Evolutionary conservation across 495 filamentous ascomycete genomes (phyloP), one percentile per base, ranked within the genome.

Genomic region (Lepraria neglecta): DNA sequence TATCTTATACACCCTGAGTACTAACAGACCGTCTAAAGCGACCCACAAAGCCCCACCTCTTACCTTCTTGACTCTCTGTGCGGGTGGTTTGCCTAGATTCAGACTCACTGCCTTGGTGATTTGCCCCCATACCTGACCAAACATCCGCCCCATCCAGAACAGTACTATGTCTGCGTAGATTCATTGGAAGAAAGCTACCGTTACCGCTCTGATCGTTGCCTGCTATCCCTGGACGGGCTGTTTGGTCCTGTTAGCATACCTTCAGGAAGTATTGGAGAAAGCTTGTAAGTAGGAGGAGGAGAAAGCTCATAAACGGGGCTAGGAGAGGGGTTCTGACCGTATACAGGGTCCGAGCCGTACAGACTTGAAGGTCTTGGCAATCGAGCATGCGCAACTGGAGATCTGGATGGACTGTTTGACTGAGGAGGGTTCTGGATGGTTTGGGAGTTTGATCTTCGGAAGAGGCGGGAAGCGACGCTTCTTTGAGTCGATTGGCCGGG

Each of bases 241-340:
- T 56, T 51, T 7, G 35, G 4, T 11, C 56, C 17, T 59, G 56
- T 65, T 27, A 65, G 64, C 64, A 56, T 65, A 27, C 30, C 9
- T 17, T 38, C 24, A 44, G 59, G 64, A 30, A 65, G 55, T 3
- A 59, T 19, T 11, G 59, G 55, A 14, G 24, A 44, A 17, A 62
- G 24, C 11, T 47, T 27, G 14, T 43, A 40, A 42, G 55, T 40
- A 47, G 54, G 14, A 59, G 30, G 28, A 14, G 31, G 14, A 19
- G 27, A 52, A 9, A 52, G 28, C 6, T 38, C 17, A 21, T 33
- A 17, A 19, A 3, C 24, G 24, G 48, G 47, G n/a, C 1, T 47
- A 21, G 43, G 14, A 43, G 44, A n/a, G 52, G 48, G 46, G 27
- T 57, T 43, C 59, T 65, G 59, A 65, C 64, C 64, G 42, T 59